phyloP scores from a whole-genome alignment of 2,329 filamentous ascomycete genomes.

The Dendrostoma leiphaemia region DNA sequence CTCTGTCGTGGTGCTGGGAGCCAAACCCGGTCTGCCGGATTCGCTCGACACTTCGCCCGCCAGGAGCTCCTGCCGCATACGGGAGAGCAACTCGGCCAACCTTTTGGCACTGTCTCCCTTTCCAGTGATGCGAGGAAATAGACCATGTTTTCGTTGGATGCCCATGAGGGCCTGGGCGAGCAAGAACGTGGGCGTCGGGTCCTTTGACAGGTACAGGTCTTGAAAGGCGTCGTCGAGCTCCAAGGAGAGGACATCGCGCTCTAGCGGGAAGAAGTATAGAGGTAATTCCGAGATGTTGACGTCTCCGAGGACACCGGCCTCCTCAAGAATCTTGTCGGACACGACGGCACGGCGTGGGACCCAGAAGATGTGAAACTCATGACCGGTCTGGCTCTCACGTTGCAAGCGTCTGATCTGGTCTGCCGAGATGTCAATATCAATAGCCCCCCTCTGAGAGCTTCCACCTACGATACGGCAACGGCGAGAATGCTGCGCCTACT shows the following conservation, averaged over 20 bases:
- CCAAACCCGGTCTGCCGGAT: slow-evolving; percentile 62
- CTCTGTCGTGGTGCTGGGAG: slow-evolving; percentile 84
- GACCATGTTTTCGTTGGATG: slow-evolving; percentile 84
- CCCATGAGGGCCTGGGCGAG: slow-evolving; percentile 91
- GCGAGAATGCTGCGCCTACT: too few species aligned
- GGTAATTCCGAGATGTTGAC: slow-evolving; percentile 85
- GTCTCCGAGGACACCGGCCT: slow-evolving; percentile 89
- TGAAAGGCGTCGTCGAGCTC: slow-evolving; percentile 85
- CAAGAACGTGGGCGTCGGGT: slow-evolving; percentile 86
- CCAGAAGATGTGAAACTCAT: slow-evolving; percentile 98
- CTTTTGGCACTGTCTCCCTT: slow-evolving; percentile 94
- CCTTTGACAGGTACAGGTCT: slow-evolving; percentile 86
- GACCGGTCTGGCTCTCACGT: slow-evolving; percentile 81
- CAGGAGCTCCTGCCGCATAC: slow-evolving; percentile 86
- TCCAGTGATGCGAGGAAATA: slow-evolving; percentile 91
- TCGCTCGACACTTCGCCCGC: slow-evolving; percentile 73
- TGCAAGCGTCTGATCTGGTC: slow-evolving; percentile 90
- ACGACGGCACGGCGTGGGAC: slow-evolving; percentile 88
- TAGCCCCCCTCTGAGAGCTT: too few species aligned
- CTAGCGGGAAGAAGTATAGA: slow-evolving; percentile 85
- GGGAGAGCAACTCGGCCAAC: slow-evolving; percentile 79
- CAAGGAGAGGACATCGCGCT: slow-evolving; percentile 86
- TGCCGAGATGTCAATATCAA: slow-evolving; percentile 62
- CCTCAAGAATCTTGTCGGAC: slow-evolving; percentile 87
- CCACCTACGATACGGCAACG: too few species aligned